Conservation (phyloP, 352 stramenopile genomes). For the Globisporangium emineosum region DNA sequence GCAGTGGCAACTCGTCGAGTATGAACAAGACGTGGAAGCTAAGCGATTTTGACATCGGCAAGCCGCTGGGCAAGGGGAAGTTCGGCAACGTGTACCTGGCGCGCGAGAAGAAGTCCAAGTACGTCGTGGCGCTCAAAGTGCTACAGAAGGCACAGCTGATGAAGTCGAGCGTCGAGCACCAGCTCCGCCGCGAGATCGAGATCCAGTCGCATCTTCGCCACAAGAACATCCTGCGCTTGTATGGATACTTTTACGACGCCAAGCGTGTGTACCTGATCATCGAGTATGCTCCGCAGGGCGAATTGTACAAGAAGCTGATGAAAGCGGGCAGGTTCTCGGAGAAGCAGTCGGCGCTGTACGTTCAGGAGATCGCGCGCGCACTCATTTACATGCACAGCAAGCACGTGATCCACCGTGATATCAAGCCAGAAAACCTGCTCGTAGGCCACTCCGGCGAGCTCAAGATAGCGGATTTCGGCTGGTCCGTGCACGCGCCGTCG, state of each 20-base stretch:
- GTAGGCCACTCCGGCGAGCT: constrained; percentile 94
- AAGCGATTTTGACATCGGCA: constrained; percentile 99
- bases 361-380: constrained; percentile 92
- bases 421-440: constrained; percentile 99
- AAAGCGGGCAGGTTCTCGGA: constrained; percentile 92
- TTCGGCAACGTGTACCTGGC: constrained; percentile 99
- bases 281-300: constrained; percentile 96
- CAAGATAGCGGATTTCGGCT: constrained; percentile 99
- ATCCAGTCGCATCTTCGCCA: constrained; percentile 99
- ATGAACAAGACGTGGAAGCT: constrained; percentile 86
- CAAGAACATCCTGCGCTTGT: constrained; percentile 96
- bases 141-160: constrained; percentile 97
- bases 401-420: constrained; percentile 99
- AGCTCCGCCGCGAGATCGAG: constrained; percentile 99
- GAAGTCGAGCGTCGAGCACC: constrained; percentile 97
- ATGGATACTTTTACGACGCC: constrained; percentile 98
- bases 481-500: constrained; percentile 98
- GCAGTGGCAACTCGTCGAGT: not conserved
- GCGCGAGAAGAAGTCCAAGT: constrained; percentile 96
- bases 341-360: constrained; percentile 91
- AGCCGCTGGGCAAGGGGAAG: constrained; percentile 97
- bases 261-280: constrained; percentile 99
- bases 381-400: constrained; percentile 98
- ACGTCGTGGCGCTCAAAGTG: constrained; percentile 99
- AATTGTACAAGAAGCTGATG: constrained; percentile 98